These are phyloP conservation scores for Chlorella sp. DNA, from an alignment of 139 green algal genomes.

Conservation along the genomic window DNA sequence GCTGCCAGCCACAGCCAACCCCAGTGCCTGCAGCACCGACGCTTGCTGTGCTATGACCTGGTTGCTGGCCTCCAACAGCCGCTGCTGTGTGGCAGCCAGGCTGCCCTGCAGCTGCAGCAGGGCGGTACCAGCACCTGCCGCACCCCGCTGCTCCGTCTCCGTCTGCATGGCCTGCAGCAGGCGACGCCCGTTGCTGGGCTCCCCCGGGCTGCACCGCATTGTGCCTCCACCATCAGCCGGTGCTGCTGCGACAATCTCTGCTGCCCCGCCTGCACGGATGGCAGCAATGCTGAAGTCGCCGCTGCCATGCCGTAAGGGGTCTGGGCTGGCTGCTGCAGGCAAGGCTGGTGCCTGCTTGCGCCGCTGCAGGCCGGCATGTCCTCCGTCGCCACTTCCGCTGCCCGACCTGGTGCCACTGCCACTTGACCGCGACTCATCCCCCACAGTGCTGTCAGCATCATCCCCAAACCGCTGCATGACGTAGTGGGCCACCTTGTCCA, in stretches of 20 bases:
- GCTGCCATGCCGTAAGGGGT: neutral
- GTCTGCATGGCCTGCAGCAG: neutral
- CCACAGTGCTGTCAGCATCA: neutral
- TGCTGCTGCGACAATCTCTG: neutral
- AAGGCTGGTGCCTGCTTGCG: neutral
- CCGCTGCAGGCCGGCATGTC: neutral
- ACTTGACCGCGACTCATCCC: neutral
- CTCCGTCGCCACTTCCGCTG: neutral
- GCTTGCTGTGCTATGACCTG: neutral
- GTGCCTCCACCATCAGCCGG: neutral
- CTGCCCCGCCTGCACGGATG: neutral
- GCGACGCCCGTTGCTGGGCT: neutral
- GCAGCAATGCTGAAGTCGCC: neutral
- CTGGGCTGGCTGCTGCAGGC: neutral
- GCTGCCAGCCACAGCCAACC: too few relatives aligned
- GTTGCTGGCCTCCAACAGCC: too few relatives aligned
- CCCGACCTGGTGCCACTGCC: neutral
- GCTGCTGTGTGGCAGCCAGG: slow-evolving; percentile 51
- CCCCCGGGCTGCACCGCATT: neutral
- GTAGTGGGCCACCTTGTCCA: neutral
- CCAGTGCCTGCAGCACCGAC: neutral
- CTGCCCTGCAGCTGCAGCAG: slow-evolving; percentile 68
- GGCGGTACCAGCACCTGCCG: neutral
- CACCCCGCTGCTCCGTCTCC: slow-evolving; percentile 12
- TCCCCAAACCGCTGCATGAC: slow-evolving; percentile 1